Base-by-base conservation (phyloP, 148 eudicot genomes). In the Fagopyrum homotropicum region DNA sequence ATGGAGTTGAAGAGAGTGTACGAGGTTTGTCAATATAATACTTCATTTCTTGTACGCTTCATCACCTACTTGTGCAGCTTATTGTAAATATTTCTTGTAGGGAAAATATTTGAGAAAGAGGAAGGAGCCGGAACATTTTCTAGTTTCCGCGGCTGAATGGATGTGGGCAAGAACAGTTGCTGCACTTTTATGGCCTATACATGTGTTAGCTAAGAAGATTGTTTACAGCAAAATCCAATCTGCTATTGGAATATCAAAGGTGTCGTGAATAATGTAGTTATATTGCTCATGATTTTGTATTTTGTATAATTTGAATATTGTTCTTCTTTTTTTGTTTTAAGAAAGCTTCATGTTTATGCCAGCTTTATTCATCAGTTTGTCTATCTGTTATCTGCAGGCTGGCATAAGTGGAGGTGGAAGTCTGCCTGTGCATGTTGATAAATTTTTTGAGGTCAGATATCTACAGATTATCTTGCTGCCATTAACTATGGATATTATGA, bases 321-420 rank as follows among this genome's bases (percentile, higher is more conserved):
- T 63, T 10, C 1, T 15, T 16, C 12, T 29, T 16, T 63, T 29
- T 30, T 11, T 63, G 44, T 30, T 63, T 29, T 43, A 6, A 30
- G 69, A 63, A 63, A 29, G 45, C 69, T 63, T 35, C 45, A 11
- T 26, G n/a, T 26, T 5, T 63, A 12, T 12, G 69, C 7, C 40
- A 10, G 29, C 16, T 29, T 63, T 63, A 29, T 30, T 6, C 12
- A 12, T 8, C 9, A 63, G 9, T 40, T 60, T 60, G 12, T 60
- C 10, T 9, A 26, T 60, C 12, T 81, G 75, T 49, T 54, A 70
- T 75, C 14, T 81, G 74, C 90, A 95, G 98, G 97, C 97, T 73
- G 96, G 91, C 78, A 78, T 95, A 77, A 90, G 96, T 83, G 98
- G 98, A 78, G 98, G 98, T 63, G 97, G 98, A 78, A 95, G 88